Evolutionary conservation across 2,329 filamentous ascomycete species (phyloP), one percentile per base, ranked within the genome.

Genomic region (Ampelomyces quisqualis): DNA sequence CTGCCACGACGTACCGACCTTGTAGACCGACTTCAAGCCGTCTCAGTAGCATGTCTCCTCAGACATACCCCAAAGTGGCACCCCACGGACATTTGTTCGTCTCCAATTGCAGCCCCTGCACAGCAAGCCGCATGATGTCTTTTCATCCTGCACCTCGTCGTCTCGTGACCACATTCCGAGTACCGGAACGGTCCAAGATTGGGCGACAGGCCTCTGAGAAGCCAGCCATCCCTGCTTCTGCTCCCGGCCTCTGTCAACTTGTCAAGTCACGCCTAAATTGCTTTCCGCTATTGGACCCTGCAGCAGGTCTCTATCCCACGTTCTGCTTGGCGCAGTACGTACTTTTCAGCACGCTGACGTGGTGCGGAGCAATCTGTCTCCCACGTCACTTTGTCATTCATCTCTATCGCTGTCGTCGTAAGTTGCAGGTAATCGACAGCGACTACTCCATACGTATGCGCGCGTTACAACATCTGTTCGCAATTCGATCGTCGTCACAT

Each of bases 271-370:
- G 18, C 39, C 38, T 37, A 46, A 43, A 43, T 34, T 34, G 24
- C 43, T 45, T 35, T 49, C 17, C 27, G 20, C 50, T 47, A 54
- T 53, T 58, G 53, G 58, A 60, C 58, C 58, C 56, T 61, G 58
- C 53, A 60, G 55, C 45, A 40, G 53, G 52, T 46, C 30, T 7
- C 3, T 15, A 13, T 43, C 50, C 49, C 53, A 49, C 48, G 46
- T 35, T 27, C 13, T 49, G 40, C 38, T 26, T 34, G 31, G 21
- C 21, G 27, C 31, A 23, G 36, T 30, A 45, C 46, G 40, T 34
- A 40, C 37, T 44, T 40, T 49, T 39, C 36, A 55, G 38, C 46
- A 52, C 47, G 28, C 36, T 37, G 35, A 40, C 34, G 23, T 38
- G 38, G 27, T 28, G 8, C 30, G 20, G 26, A 17, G 32, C 22